Conservation (phyloP, 2,329 filamentous ascomycete species). For the Botrytis porri region DNA sequence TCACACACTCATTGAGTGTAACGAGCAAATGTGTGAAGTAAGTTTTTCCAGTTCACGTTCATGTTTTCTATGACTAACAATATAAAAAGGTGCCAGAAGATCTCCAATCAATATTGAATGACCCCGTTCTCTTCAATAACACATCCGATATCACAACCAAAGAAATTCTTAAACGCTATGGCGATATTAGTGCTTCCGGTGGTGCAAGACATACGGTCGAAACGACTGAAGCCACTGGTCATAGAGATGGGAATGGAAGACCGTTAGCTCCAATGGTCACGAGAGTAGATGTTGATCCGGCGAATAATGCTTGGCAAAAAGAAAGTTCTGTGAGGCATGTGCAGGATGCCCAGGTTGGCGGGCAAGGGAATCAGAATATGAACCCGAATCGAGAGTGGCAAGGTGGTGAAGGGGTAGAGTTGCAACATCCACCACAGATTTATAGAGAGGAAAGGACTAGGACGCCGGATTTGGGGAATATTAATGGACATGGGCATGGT, state of each 20-base stretch:
- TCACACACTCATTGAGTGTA: slow-evolving; percentile 84
- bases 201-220: slow-evolving; percentile 59
- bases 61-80: slow-evolving; percentile 30
- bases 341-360: slow-evolving; percentile 51
- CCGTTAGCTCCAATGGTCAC: slow-evolving; percentile 54
- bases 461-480: slow-evolving; percentile 35
- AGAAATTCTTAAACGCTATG: slow-evolving; percentile 92
- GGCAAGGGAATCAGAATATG: slow-evolving; percentile 43
- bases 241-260: slow-evolving; percentile 48
- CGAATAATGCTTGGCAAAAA: slow-evolving; percentile 71
- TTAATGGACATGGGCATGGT: slow-evolving; percentile 28
- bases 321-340: slow-evolving; percentile 82
- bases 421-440: slow-evolving; percentile 30
- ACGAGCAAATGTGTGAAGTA: slow-evolving; percentile 97
- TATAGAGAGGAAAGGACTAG: slow-evolving; percentile 33
- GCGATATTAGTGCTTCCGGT: slow-evolving; percentile 60
- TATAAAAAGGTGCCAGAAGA: slow-evolving; percentile 79
- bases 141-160: slow-evolving; percentile 90
- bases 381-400: slow-evolving; percentile 51
- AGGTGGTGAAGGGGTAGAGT: slow-evolving; percentile 25
- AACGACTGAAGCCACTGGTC: slow-evolving; percentile 52
- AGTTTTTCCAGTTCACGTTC: slow-evolving; percentile 37
- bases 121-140: slow-evolving; percentile 76
- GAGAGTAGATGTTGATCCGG: slow-evolving; percentile 82
- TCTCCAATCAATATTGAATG: slow-evolving; percentile 79